phyloP scores from a whole-genome alignment of 2,329 filamentous ascomycete genomes.

The Diatrype stigma region DNA sequence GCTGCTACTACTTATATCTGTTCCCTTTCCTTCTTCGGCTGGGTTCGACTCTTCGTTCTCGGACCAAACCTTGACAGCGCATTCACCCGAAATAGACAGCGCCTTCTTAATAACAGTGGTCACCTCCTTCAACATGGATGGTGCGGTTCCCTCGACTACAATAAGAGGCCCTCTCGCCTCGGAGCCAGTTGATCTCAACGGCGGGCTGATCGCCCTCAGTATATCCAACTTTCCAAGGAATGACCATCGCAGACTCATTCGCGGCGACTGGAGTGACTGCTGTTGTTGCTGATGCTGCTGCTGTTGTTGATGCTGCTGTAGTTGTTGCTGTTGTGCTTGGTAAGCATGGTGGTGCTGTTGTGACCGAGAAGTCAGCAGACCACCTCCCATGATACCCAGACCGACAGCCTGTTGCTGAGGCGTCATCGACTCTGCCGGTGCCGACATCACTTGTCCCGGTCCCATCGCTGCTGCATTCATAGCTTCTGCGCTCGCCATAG shows the following conservation, averaged over 20 bases:
- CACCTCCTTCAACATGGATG: slow-evolving; percentile 46
- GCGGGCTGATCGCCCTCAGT: slow-evolving; percentile 70
- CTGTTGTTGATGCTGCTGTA: slow-evolving; percentile 5
- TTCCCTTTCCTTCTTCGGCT: not conserved
- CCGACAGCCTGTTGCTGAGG: slow-evolving; percentile 7
- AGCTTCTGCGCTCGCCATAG: slow-evolving; percentile 12
- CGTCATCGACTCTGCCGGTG: not conserved
- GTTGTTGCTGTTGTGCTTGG: slow-evolving; percentile 5
- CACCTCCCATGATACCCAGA: slow-evolving; percentile 14
- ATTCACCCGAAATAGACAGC: slow-evolving; percentile 43
- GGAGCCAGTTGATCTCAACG: slow-evolving; percentile 43
- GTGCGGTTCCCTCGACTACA: slow-evolving; percentile 72
- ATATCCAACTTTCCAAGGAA: slow-evolving; percentile 73
- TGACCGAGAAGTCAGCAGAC: not conserved
- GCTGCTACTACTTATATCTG: slow-evolving; percentile 1
- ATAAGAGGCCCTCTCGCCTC: slow-evolving; percentile 72
- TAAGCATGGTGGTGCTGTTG: slow-evolving; percentile 2
- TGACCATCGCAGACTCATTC: slow-evolving; percentile 45
- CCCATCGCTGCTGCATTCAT: slow-evolving; percentile 4
- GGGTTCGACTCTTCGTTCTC: slow-evolving; percentile 22
- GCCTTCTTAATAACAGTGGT: slow-evolving; percentile 63
- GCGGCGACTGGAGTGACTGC: not conserved
- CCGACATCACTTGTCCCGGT: not conserved
- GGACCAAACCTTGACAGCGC: slow-evolving; percentile 44
- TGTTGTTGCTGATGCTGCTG: slow-evolving; percentile 1